phyloP scores from a whole-genome alignment of 306 rosid species.

The Cicer yamashitae region DNA sequence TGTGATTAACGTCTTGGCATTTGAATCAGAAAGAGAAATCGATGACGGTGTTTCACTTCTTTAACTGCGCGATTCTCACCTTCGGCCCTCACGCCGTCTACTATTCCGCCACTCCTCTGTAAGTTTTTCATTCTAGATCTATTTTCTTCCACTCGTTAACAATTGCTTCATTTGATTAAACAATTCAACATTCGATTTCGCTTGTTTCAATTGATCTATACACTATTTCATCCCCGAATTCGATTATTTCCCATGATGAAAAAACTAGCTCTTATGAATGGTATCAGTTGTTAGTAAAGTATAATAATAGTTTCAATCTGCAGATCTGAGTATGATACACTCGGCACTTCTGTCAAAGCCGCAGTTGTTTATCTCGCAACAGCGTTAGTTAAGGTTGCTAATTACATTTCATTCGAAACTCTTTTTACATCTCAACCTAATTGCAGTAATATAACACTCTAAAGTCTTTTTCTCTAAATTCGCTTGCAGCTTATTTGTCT shows the following conservation, averaged over 20 bases:
- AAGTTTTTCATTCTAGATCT: slow-evolving; percentile 41
- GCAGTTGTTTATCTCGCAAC: slow-evolving; percentile 95
- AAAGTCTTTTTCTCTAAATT: neutral
- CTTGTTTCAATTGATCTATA: neutral
- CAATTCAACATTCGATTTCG: neutral
- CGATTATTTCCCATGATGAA: neutral
- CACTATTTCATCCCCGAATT: neutral
- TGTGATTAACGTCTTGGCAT: neutral
- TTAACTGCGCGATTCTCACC: slow-evolving; percentile 96
- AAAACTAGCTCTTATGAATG: slow-evolving; percentile 13
- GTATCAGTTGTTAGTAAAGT: slow-evolving; percentile 13
- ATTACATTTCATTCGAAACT: slow-evolving; percentile 25
- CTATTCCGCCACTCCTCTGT: slow-evolving; percentile 97
- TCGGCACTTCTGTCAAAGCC: slow-evolving; percentile 89
- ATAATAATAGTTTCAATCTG: slow-evolving; percentile 20
- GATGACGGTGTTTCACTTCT: slow-evolving; percentile 98
- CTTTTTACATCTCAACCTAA: neutral
- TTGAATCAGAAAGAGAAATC: slow-evolving; percentile 21
- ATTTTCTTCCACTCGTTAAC: neutral
- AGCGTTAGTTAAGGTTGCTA: slow-evolving; percentile 84
- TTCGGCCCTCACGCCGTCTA: slow-evolving; percentile 99
- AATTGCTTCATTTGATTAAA: neutral
- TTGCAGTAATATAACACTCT: slow-evolving; percentile 19
- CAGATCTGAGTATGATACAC: slow-evolving; percentile 99
- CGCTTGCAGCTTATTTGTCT: slow-evolving; percentile 88